Evolutionary conservation across 164 flowering plant genomes (phyloP), one percentile per base, ranked within the genome.

Genomic region (Pachysandra terminalis): DNA sequence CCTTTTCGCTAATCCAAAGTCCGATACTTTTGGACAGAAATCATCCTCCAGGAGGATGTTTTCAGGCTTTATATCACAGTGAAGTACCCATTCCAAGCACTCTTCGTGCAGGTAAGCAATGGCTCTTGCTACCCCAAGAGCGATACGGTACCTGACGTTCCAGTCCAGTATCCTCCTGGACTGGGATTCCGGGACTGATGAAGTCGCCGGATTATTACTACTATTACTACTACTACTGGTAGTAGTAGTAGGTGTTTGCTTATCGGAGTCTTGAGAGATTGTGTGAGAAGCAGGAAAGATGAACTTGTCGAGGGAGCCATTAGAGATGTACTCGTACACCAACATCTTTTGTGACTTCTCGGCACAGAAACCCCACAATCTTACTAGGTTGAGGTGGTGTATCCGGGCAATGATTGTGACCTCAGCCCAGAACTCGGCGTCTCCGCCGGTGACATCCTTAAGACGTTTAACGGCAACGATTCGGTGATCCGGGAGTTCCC

Each of bases 1-100:
- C 52, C 86, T 65, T 79, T 89, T 89, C 1, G 97, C 84, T 23
- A 91, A 41, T 67, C 97, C 96, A 60, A 91, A 91, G 73, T 91
- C 97, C 0, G 96, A 83, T 0, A 91, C 82, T 70, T 88, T 87
- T 0, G 97, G 93, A 74, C 89, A 87, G 53, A 89, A 89, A 64
- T 91, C 97, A 32, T 86, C 89, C 9, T 89, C 96, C 0, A 91
- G 45, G 0, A 91, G 86, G 24, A 87, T 91, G 71, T 91, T 91
- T 59, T 89, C 95, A 0, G 96, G 95, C 67, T 89, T 91, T 53
- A 91, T 89, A 59, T 89, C 97, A 54, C 97, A 84, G 58, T 91
- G 97, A 8, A 89, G 67, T 2, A 91, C 96, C 96, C 93, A 89
- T 67, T 89, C 88, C 28, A 78, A 52, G 57, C 90, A 85, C 72